phyloP scores from a whole-genome alignment of 2,329 filamentous ascomycete genomes.

The Teratosphaeria gauchensis region DNA sequence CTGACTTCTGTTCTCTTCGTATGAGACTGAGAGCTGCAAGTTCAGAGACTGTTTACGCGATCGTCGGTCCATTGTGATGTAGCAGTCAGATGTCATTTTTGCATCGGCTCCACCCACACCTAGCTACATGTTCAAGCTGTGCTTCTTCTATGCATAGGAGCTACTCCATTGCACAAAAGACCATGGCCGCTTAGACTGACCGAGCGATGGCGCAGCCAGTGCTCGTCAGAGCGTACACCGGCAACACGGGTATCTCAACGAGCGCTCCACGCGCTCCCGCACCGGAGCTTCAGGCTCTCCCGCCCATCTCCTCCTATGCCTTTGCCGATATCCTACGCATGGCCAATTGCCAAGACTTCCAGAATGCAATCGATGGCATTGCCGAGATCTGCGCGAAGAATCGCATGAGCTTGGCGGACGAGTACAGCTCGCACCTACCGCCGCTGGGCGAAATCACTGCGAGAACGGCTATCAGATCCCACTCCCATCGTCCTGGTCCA shows the following conservation, averaged over 20 bases:
- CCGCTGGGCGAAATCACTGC: constrained; percentile 48
- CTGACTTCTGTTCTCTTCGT: neutral
- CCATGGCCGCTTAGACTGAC: neutral
- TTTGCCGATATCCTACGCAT: constrained; percentile 25
- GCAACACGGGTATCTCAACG: neutral
- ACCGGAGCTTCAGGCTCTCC: constrained; percentile 12
- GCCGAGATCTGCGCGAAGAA: constrained; percentile 54
- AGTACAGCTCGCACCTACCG: constrained; percentile 53
- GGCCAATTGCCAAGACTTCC: constrained; percentile 44
- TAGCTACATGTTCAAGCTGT: too few relatives aligned
- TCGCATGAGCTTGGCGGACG: constrained; percentile 51
- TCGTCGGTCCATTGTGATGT: too few relatives aligned
- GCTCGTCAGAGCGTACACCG: constrained; percentile 9
- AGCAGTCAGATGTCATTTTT: too few relatives aligned
- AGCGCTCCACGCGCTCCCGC: constrained; percentile 3
- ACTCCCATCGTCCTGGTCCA: constrained; percentile 10
- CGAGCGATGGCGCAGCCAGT: constrained; percentile 2
- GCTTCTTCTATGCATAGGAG: too few relatives aligned
- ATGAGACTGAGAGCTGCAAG: too few relatives aligned
- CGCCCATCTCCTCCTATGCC: constrained; percentile 22
- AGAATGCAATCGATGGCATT: constrained; percentile 50
- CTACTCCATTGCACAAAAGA: neutral
- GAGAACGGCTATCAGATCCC: constrained; percentile 8
- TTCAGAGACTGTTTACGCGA: too few relatives aligned
- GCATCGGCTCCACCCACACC: too few relatives aligned